Base-by-base conservation (phyloP, 225 moss, liverwort and hornwort species). In the Ulota crispa region DNA sequence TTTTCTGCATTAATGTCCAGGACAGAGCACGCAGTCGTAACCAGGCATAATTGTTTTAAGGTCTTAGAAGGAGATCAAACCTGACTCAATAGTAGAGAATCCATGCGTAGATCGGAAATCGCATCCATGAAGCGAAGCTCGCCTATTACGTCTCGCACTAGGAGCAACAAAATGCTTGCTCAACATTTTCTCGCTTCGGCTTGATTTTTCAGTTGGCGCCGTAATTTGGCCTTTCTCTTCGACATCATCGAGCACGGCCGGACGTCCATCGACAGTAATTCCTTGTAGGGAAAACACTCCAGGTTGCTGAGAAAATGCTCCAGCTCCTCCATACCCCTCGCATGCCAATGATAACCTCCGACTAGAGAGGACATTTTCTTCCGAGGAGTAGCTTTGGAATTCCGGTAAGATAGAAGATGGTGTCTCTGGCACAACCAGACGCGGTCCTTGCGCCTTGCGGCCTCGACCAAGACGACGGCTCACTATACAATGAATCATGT, bases 281-380 rank as follows among this genome's bases (percentile, higher is more conserved):
- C 90, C 90, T 80, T 90, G 90, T 7, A 90, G 62, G 30, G 90
- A 84, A 80, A 88, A 90, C 75, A 90, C 66, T 75, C 90, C 90
- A 19, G 82, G 70, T 63, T 90, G 88, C 50, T 88, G 88, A 31
- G 86, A 50, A 65, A 90, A 90, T 21, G 84, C 60, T 78, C 80
- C 85, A 42, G 39, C 73, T 70, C 60, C 81, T 80, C 86, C 80
- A 24, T 37, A 56, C 21, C 73, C 88, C n/a, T 88, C 87, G 64
- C 63, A 53, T 39, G 79, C 36, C 37, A 82, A 34, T 62, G 88
- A 86, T 10, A 82, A 71, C 76, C 88, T 90, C 23, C 90, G 80
- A 72, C 68, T 82, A 32, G 80, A 88, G 23, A 90, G 88, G 15
- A 61, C 78, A 75, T 82, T 86, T 53, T 83, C 90, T 32, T 88